Evolutionary conservation across 176 grass and related monocot species (phyloP).

Genomic region (Zizania latifolia): DNA sequence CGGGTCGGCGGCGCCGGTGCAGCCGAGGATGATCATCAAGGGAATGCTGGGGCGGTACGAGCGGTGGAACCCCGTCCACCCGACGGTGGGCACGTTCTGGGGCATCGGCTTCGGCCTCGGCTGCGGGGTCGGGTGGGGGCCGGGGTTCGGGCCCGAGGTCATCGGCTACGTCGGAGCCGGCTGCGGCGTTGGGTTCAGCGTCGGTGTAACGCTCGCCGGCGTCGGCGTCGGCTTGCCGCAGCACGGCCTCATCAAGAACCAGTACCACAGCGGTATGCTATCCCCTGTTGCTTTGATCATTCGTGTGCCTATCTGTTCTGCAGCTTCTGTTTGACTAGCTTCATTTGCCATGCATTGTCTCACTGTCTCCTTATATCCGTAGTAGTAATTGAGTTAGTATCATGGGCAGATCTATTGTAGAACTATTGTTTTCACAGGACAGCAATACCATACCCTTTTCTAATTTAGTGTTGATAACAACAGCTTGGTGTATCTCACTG

Average conservation of each 20-base stretch:
- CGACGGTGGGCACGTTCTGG: slow-evolving; percentile 80
- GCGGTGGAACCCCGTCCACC: slow-evolving; percentile 97
- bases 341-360: not conserved
- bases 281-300: not conserved
- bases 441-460: too few species aligned
- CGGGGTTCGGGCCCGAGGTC: slow-evolving; percentile 88
- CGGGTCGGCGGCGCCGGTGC: slow-evolving; percentile 14
- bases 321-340: not conserved
- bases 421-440: too few species aligned
- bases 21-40: slow-evolving; percentile 83
- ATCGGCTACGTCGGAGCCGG: slow-evolving; percentile 86
- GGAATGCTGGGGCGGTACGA: slow-evolving; percentile 63
- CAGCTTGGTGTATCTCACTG: too few species aligned
- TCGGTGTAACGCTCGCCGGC: slow-evolving; percentile 75
- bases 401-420: too few species aligned
- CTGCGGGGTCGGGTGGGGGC: slow-evolving; percentile 93
- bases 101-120: slow-evolving; percentile 77
- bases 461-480: too few species aligned
- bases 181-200: slow-evolving; percentile 78
- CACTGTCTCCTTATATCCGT: not conserved
- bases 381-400: not conserved
- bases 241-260: slow-evolving; percentile 45
- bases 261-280: slow-evolving; percentile 32
- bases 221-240: slow-evolving; percentile 79
- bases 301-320: not conserved